These are phyloP conservation scores for Multifurca ochricompacta DNA, from an alignment of 768 basidiomycete genomes.

Conservation along the genomic window DNA sequence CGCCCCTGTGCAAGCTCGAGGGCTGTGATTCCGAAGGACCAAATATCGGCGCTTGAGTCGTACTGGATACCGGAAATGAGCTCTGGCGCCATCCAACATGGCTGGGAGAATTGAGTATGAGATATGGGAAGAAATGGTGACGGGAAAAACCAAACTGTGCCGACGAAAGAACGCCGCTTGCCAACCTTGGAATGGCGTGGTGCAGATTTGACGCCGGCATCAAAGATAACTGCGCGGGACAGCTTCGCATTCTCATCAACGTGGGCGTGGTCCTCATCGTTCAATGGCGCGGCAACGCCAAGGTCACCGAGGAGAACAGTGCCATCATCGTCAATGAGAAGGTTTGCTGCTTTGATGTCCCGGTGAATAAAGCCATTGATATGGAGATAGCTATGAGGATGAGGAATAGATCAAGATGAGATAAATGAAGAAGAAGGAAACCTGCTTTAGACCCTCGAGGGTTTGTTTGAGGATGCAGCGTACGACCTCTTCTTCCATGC, in stretches of 20 bases:
- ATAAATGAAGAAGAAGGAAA: conserved; percentile 21
- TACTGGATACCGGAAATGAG: conserved; percentile 79
- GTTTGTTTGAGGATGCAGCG: conserved; percentile 81
- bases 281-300: conserved; percentile 81
- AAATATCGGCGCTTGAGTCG: conserved; percentile 85
- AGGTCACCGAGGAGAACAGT: conserved; percentile 89
- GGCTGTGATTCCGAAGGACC: conserved; percentile 96
- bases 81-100: conserved; percentile 97
- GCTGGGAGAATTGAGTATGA: conserved; percentile 33
- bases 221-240: conserved; percentile 31
- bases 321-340: conserved; percentile 85
- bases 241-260: not conserved
- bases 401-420: conserved; percentile 15
- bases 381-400: conserved; percentile 62
- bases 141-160: conserved; percentile 53
- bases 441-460: conserved; percentile 79
- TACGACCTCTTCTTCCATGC: conserved; percentile 85
- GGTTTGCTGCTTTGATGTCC: conserved; percentile 90
- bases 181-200: conserved; percentile 40
- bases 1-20: conserved; percentile 82
- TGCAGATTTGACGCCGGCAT: conserved; percentile 13
- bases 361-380: conserved; percentile 88
- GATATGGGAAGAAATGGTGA: not conserved
- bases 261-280: conserved; percentile 48
- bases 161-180: conserved; percentile 90